These are phyloP conservation scores for Avena sativa DNA, from an alignment of 176 grass and related monocot genomes.

Conservation along the genomic window DNA sequence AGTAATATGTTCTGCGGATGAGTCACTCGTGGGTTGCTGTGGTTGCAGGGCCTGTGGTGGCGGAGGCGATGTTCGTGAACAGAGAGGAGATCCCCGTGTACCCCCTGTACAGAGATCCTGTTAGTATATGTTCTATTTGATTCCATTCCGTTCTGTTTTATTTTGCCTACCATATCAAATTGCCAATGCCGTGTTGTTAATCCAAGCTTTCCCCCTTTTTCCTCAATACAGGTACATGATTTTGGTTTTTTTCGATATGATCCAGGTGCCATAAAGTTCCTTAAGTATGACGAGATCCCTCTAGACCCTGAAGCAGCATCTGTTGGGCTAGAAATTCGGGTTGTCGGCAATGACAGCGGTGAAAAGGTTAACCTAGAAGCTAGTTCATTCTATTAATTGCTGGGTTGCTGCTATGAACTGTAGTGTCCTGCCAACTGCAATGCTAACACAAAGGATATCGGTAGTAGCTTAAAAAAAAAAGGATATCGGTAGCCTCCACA, in stretches of 20 bases:
- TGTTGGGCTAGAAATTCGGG: conserved; percentile 96
- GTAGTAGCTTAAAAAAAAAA: too few relatives aligned
- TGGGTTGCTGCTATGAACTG: background rate
- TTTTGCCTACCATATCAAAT: background rate
- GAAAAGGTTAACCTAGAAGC: conserved; percentile 69
- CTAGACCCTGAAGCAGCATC: conserved; percentile 90
- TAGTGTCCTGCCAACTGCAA: background rate
- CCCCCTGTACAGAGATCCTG: conserved; percentile 93
- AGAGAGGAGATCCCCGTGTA: conserved; percentile 93
- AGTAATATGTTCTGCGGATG: background rate
- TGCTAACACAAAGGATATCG: background rate
- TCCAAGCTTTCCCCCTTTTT: conserved; percentile 4
- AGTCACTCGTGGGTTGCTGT: conserved; percentile 25
- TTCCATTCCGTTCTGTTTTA: conserved; percentile 5
- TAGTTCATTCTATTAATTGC: background rate
- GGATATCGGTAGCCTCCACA: background rate
- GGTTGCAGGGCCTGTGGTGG: conserved; percentile 79
- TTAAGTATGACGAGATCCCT: conserved; percentile 86
- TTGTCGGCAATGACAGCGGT: conserved; percentile 98
- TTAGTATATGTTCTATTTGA: conserved; percentile 50
- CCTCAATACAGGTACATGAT: conserved; percentile 91
- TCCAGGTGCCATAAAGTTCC: conserved; percentile 92
- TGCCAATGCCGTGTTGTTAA: conserved; percentile 40
- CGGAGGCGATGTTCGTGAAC: conserved; percentile 98
- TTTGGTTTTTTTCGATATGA: conserved; percentile 99